These are phyloP conservation scores for Cynanchum wilfordii DNA, from an alignment of 257 asterid species.

Conservation along the genomic window DNA sequence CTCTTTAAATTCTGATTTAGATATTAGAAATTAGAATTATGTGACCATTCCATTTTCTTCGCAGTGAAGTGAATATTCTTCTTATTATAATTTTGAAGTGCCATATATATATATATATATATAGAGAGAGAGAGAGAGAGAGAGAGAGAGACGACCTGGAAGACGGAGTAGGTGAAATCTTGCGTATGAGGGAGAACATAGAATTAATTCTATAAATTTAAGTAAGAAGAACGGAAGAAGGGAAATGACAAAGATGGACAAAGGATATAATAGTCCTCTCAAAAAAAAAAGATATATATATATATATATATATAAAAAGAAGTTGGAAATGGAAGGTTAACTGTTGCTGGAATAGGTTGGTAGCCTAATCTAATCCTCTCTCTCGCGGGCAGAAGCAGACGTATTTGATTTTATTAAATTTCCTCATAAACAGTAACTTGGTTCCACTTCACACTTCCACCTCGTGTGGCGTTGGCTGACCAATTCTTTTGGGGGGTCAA, in stretches of 20 bases:
- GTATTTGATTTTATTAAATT: slow-evolving; percentile 12
- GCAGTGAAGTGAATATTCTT: not conserved
- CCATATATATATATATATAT: not conserved
- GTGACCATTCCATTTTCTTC: not conserved
- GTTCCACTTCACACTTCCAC: too few relatives aligned
- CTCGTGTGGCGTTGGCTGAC: slow-evolving; percentile 31
- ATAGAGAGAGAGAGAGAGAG: not conserved
- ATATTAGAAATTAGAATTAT: not conserved
- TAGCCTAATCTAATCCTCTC: slow-evolving; percentile 57
- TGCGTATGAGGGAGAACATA: not conserved
- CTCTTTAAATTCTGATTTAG: not conserved
- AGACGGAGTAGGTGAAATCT: slow-evolving; percentile 15
- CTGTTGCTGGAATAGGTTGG: slow-evolving; percentile 43
- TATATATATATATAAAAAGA: too few relatives aligned
- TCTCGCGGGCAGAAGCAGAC: slow-evolving; percentile 5
- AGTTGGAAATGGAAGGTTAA: slow-evolving; percentile 47
- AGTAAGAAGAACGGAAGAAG: not conserved
- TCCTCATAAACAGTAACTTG: not conserved
- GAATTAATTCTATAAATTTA: not conserved
- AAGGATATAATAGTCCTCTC: not conserved
- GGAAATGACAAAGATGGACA: not conserved
- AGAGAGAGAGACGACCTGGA: not conserved
- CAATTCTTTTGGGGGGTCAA: slow-evolving; percentile 11
- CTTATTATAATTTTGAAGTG: not conserved
- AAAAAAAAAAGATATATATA: not conserved